Conservation (phyloP, 2,329 filamentous ascomycete genomes). For the Colletotrichum australisinense region DNA sequence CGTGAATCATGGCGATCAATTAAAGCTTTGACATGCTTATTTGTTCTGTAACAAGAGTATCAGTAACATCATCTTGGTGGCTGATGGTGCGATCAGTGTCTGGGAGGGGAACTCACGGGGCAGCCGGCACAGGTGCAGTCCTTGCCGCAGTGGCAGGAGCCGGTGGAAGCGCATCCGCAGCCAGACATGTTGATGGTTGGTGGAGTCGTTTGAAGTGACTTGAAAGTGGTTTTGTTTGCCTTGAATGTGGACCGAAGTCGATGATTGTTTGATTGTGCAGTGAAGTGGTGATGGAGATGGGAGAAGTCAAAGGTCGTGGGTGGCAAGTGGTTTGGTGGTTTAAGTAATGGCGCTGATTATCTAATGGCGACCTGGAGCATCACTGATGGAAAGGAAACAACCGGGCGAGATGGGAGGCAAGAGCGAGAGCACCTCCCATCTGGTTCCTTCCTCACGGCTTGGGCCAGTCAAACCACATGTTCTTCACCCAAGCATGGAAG, state of each 20-base stretch:
- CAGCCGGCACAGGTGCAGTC: slow-evolving; percentile 55
- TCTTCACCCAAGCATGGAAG: not conserved
- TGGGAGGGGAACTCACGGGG: slow-evolving; percentile 50
- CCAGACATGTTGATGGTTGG: slow-evolving; percentile 51
- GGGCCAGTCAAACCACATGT: slow-evolving; percentile 21
- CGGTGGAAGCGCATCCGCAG: slow-evolving; percentile 55
- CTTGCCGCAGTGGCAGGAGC: slow-evolving; percentile 54
- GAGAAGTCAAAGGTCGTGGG: not conserved
- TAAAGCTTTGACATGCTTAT: slow-evolving; percentile 5
- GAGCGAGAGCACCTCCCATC: not conserved
- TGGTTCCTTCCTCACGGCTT: not conserved
- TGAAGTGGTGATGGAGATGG: slow-evolving; percentile 16
- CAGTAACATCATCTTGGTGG: not conserved
- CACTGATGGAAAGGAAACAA: not conserved
- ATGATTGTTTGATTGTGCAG: not conserved
- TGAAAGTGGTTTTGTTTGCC: not conserved
- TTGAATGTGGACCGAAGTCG: not conserved
- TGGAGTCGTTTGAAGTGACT: not conserved
- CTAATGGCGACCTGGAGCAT: slow-evolving; percentile 6
- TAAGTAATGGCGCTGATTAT: slow-evolving; percentile 27
- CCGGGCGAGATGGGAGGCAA: not conserved
- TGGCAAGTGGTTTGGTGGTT: slow-evolving; percentile 6
- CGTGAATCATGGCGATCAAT: not conserved
- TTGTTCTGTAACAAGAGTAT: slow-evolving; percentile 12
- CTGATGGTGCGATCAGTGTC: not conserved